A percentile compares a stretch with the other conserved stretches of the same genome.
Evolutionary conservation across 2,329 filamentous ascomycete species (phyloP).

Genomic region (Thielaviopsis euricoi): DNA sequence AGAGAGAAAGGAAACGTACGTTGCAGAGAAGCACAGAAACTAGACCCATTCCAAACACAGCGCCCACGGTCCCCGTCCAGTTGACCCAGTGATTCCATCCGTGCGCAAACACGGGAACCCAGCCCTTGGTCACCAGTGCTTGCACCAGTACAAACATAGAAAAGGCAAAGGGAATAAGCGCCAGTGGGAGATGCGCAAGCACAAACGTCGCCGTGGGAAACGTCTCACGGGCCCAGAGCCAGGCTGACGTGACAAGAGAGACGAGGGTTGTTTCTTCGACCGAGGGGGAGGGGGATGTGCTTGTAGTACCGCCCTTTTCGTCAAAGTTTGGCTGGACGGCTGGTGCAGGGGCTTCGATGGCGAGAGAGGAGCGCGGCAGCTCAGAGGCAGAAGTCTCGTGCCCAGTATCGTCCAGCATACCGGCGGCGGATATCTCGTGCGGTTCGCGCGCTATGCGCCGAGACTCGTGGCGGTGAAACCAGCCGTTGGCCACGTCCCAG

Average conservation of each 20-base stretch:
- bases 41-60: constrained; percentile 57
- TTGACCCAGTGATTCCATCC: constrained; percentile 60
- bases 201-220: constrained; percentile 56
- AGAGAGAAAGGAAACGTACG: constrained; percentile 28
- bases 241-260: constrained; percentile 28
- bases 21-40: constrained; percentile 56
- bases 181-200: constrained; percentile 46
- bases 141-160: constrained; percentile 63
- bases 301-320: not conserved
- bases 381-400: too few relatives aligned
- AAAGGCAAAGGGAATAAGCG: constrained; percentile 54
- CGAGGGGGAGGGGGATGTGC: not conserved
- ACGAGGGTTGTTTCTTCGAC: constrained; percentile 29
- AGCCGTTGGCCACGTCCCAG: constrained; percentile 50
- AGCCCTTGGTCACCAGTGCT: constrained; percentile 55
- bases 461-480: constrained; percentile 45
- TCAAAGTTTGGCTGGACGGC: too few relatives aligned
- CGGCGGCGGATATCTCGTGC: constrained; percentile 17
- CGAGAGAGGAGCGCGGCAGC: too few relatives aligned
- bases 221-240: constrained; percentile 48
- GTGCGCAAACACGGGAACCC: constrained; percentile 56
- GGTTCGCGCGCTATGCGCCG: constrained; percentile 43
- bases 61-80: constrained; percentile 51
- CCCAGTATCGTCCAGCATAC: too few relatives aligned
- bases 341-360: too few relatives aligned